Percentiles rank a stretch among this genome's conserved stretches.
These are phyloP conservation scores for Thuidium tamariscinum DNA, from an alignment of 225 moss, liverwort and hornwort genomes.

Conservation along the genomic window DNA sequence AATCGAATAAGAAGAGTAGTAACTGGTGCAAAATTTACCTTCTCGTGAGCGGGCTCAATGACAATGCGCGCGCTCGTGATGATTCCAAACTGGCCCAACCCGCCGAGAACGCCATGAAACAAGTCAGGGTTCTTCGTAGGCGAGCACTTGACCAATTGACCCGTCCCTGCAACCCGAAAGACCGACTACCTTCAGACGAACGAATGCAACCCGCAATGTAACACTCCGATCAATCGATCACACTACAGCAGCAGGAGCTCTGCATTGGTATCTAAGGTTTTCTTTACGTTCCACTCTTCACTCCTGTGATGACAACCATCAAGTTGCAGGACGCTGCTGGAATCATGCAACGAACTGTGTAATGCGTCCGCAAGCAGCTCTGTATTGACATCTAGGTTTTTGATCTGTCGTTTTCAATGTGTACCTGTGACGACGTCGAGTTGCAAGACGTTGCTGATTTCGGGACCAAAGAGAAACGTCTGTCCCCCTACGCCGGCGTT, in stretches of 20 bases:
- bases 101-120: slow-evolving; percentile 66
- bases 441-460: slow-evolving; percentile 79
- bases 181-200: neutral
- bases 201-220: neutral
- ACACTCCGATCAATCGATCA: neutral
- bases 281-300: neutral
- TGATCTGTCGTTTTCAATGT: neutral
- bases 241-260: too few species aligned
- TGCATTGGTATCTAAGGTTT: neutral
- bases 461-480: slow-evolving; percentile 67
- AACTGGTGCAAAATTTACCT: neutral
- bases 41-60: slow-evolving; percentile 35
- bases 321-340: neutral
- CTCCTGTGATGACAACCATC: neutral
- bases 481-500: slow-evolving; percentile 91
- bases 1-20: neutral
- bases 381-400: neutral
- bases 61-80: slow-evolving; percentile 62
- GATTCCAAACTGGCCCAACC: slow-evolving; percentile 54
- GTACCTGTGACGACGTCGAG: slow-evolving; percentile 74
- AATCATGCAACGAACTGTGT: neutral
- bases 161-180: slow-evolving; percentile 33
- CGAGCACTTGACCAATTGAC: slow-evolving; percentile 44
- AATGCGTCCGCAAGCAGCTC: neutral
- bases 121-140: slow-evolving; percentile 30